A percentile compares a stretch with the other conserved stretches of the same genome.
Evolutionary conservation across 176 grass and related monocot species (phyloP).

Genomic region (Eragrostis nindensis): DNA sequence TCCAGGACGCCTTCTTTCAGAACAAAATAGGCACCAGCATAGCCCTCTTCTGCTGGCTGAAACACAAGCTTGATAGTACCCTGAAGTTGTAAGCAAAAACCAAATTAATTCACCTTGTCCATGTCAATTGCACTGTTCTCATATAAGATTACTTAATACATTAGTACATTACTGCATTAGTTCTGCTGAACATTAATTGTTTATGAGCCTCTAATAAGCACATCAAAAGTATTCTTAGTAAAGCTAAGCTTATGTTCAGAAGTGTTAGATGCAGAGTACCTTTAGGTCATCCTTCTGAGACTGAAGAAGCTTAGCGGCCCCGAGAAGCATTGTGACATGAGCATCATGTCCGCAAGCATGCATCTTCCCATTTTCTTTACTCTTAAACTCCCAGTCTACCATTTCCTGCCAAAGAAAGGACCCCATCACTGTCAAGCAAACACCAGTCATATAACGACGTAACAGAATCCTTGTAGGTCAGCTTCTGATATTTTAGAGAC

Average conservation of each 20-base stretch:
- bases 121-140: too few relatives aligned
- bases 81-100: background rate
- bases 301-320: slow-evolving; percentile 78
- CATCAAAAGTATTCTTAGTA: too few relatives aligned
- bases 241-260: too few relatives aligned
- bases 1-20: slow-evolving; percentile 40
- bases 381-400: slow-evolving; percentile 78
- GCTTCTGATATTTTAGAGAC: too few relatives aligned
- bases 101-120: too few relatives aligned
- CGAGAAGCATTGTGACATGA: slow-evolving; percentile 76
- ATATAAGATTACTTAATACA: too few relatives aligned
- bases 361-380: slow-evolving; percentile 68
- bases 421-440: background rate
- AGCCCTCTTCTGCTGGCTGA: slow-evolving; percentile 58
- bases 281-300: slow-evolving; percentile 56
- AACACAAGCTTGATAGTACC: slow-evolving; percentile 64
- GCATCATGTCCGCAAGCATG: slow-evolving; percentile 83
- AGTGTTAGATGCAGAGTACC: slow-evolving; percentile 25
- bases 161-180: too few relatives aligned
- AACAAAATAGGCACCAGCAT: slow-evolving; percentile 47
- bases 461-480: too few relatives aligned
- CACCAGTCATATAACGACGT: background rate
- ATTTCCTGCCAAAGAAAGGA: slow-evolving; percentile 50
- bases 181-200: too few relatives aligned
- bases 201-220: too few relatives aligned